Percentiles rank a stretch among this genome's conserved stretches.
Evolutionary conservation across 2,329 filamentous ascomycete genomes (phyloP).

Genomic region (Cercospora canescens): DNA sequence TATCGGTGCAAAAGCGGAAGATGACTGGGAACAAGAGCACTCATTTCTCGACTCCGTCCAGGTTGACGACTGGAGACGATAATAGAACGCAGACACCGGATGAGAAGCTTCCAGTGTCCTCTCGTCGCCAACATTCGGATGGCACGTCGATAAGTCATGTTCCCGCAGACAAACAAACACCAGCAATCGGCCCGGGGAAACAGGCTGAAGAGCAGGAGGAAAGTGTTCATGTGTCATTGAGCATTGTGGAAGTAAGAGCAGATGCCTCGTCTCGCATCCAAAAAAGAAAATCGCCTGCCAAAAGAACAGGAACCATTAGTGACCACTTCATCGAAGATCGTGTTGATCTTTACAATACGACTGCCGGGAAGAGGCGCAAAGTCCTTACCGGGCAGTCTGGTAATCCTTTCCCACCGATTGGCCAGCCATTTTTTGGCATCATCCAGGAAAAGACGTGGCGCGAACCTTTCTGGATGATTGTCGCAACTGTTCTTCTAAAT

Average conservation of each 20-base stretch:
- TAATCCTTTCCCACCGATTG: slow-evolving; percentile 66
- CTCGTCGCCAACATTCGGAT: not conserved
- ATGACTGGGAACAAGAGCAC: slow-evolving; percentile 36
- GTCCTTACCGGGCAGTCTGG: slow-evolving; percentile 43
- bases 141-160: no score
- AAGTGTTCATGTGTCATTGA: not conserved
- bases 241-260: not conserved
- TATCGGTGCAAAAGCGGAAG: slow-evolving; percentile 28
- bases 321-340: slow-evolving; percentile 32
- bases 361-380: slow-evolving; percentile 26
- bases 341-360: slow-evolving; percentile 33
- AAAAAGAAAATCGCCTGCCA: not conserved
- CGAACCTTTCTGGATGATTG: slow-evolving; percentile 76
- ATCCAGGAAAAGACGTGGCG: slow-evolving; percentile 77
- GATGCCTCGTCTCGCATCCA: not conserved
- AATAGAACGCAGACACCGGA: not conserved
- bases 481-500: slow-evolving; percentile 83
- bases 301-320: slow-evolving; percentile 28
- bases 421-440: slow-evolving; percentile 67
- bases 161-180: not conserved
- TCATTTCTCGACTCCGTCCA: slow-evolving; percentile 30
- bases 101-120: not conserved
- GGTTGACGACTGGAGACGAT: not conserved
- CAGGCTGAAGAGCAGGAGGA: not conserved
- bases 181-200: not conserved